Base-by-base conservation (phyloP, 805 yeast species). In the Kuraishia borneana region DNA sequence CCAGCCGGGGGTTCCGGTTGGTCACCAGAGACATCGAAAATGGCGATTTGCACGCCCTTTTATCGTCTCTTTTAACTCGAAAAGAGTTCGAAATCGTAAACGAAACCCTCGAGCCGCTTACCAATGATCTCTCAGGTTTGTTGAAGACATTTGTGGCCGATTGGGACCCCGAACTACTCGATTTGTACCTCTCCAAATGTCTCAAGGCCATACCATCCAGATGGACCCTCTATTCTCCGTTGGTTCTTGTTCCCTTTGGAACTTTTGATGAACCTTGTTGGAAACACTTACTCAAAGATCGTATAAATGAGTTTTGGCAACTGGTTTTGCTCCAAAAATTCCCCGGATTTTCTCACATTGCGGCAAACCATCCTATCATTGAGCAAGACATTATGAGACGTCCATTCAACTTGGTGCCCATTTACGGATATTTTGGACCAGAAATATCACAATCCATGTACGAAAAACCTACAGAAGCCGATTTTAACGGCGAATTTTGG, bases 401-500 rank as follows among this genome's bases (percentile, higher is more conserved):
- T 21, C 95, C 95, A 0, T 58, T 70, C 38, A 66, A 73, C 32
- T 54, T 85, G 4, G 40, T 56, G 0, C 78, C 83, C 1, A 32
- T 85, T 2, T 61, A 62, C 45, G 94, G 94, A 0, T 71, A 74
- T 34, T 80, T 81, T 53, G 85, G 83, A 0, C 67, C 74, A 0
- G 48, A 37, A 3, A 50, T 61, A 1, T 48, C 53, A 2, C 41
- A 39, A 4, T 29, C 39, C 7, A 39, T 42, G 12, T 50, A 56
- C 39, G 49, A 46, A 0, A n/a, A 30, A 1, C 81, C 83, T 0
- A 42, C 60, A 0, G 31, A 33, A 3, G 38, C 34, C 0, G 80
- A 76, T 43, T 65, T 77, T 26, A 42, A 53, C 1, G 29, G 46
- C 0, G 80, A 83, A 0, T 70, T 84, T 43, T 84, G 95, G 95